Percentiles rank a stretch among this genome's conserved stretches.
Evolutionary conservation across 768 basidiomycete genomes (phyloP).

Genomic region (Gautieria morchelliformis): DNA sequence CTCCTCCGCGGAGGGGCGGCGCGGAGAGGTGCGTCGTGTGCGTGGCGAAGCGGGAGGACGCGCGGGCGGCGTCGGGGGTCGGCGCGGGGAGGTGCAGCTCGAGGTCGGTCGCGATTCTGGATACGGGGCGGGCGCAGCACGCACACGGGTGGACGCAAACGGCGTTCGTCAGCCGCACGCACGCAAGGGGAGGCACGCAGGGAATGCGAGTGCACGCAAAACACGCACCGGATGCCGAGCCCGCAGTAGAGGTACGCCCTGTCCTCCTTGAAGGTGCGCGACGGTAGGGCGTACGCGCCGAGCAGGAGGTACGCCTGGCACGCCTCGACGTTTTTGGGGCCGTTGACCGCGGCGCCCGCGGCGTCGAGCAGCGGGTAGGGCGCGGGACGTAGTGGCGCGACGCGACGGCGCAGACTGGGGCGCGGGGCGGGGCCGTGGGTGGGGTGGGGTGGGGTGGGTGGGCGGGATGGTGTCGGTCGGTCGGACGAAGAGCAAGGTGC

Average conservation of each 20-base stretch:
- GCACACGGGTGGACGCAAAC: too few species aligned
- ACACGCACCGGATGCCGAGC: slow-evolving; percentile 54
- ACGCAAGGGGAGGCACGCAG: too few species aligned
- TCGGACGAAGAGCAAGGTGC: background rate
- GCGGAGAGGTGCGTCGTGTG: slow-evolving; percentile 24
- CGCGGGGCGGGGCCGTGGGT: background rate
- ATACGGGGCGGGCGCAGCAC: too few species aligned
- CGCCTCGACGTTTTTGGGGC: slow-evolving; percentile 8
- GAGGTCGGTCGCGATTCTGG: slow-evolving; percentile 62
- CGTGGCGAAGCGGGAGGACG: slow-evolving; percentile 15
- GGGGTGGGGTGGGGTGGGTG: too few species aligned
- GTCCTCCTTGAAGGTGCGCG: slow-evolving; percentile 60
- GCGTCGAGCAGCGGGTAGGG: slow-evolving; percentile 6
- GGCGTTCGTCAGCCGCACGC: too few species aligned
- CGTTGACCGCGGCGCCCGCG: slow-evolving; percentile 1
- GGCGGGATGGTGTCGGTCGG: too few species aligned
- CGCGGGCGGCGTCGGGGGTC: background rate
- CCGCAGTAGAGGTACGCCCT: slow-evolving; percentile 65
- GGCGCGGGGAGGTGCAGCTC: slow-evolving; percentile 43
- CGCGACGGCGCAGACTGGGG: slow-evolving; percentile 8
- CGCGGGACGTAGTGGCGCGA: slow-evolving; percentile 3
- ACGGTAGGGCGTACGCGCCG: slow-evolving; percentile 13
- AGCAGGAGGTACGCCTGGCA: slow-evolving; percentile 10
- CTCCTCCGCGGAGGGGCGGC: slow-evolving; percentile 36
- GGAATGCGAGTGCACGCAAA: too few species aligned